phyloP scores from a whole-genome alignment of 1,284 basidiomycete species.

The Cryptococcus jaspeensis region DNA sequence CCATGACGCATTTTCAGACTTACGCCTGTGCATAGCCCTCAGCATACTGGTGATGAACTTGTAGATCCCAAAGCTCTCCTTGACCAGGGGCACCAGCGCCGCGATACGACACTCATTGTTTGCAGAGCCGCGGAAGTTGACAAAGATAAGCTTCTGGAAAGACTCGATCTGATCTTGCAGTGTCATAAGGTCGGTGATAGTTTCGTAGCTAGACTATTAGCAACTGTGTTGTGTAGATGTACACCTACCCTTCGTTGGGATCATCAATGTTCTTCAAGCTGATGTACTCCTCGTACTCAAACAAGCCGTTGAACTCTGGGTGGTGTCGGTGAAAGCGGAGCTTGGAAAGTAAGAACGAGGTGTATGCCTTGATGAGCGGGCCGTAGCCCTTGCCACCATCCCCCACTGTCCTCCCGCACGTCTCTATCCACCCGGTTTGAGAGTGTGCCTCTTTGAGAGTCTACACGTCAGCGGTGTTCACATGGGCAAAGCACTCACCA shows the following conservation, averaged over 20 bases:
- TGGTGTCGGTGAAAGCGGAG: slow-evolving; percentile 89
- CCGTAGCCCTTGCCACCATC: slow-evolving; percentile 85
- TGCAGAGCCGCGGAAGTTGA: slow-evolving; percentile 80
- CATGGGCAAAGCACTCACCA: slow-evolving; percentile 58
- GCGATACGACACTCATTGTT: slow-evolving; percentile 97
- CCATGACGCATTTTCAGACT: slow-evolving; percentile 42
- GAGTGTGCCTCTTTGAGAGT: slow-evolving; percentile 91
- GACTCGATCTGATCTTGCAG: slow-evolving; percentile 96
- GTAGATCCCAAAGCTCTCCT: slow-evolving; percentile 97
- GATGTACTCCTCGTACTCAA: slow-evolving; percentile 96
- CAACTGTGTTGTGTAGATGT: background rate
- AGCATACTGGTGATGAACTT: slow-evolving; percentile 97
- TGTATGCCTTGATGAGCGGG: slow-evolving; percentile 86
- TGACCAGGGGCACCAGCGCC: slow-evolving; percentile 86
- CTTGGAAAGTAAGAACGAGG: slow-evolving; percentile 91
- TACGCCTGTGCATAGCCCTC: slow-evolving; percentile 88
- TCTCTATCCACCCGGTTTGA: slow-evolving; percentile 96
- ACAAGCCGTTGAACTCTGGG: slow-evolving; percentile 92
- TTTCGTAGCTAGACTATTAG: slow-evolving; percentile 71
- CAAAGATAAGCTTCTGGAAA: slow-evolving; percentile 93
- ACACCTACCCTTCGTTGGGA: slow-evolving; percentile 87
- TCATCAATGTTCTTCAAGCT: slow-evolving; percentile 94
- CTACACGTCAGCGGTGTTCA: slow-evolving; percentile 41
- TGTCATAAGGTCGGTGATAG: slow-evolving; percentile 91
- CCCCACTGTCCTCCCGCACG: slow-evolving; percentile 81